phyloP scores from a whole-genome alignment of 257 asterid species.

The Forsythia viridissima region DNA sequence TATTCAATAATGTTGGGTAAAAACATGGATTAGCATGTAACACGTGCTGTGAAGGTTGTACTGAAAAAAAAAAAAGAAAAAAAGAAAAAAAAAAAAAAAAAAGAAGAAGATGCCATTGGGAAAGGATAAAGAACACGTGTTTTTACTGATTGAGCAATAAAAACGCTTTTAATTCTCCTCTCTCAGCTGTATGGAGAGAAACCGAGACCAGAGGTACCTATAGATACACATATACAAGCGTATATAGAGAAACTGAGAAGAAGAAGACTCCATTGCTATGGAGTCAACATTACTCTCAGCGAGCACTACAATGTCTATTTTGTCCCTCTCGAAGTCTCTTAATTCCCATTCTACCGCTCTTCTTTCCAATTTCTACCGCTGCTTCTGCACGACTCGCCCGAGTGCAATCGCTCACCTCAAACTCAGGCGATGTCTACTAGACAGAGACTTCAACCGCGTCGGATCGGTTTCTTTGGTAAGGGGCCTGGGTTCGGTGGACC shows the following conservation, averaged over 20 bases:
- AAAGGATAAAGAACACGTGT: neutral
- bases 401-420: slow-evolving; percentile 32
- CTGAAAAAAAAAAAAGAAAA: too few relatives aligned
- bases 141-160: neutral
- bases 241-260: neutral
- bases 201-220: too few relatives aligned
- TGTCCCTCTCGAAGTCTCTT: slow-evolving; percentile 29
- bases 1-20: too few relatives aligned
- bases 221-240: too few relatives aligned
- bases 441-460: slow-evolving; percentile 16
- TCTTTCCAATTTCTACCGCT: slow-evolving; percentile 34
- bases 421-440: slow-evolving; percentile 1
- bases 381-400: slow-evolving; percentile 28
- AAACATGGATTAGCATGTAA: too few relatives aligned
- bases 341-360: slow-evolving; percentile 27
- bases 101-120: neutral
- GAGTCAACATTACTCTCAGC: slow-evolving; percentile 36
- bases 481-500: slow-evolving; percentile 23
- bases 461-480: slow-evolving; percentile 22
- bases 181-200: neutral
- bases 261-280: slow-evolving; percentile 24
- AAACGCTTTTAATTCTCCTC: neutral
- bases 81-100: too few relatives aligned
- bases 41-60: too few relatives aligned
- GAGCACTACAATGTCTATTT: slow-evolving; percentile 26